Evolutionary conservation across 352 stramenopile species (phyloP).

Genomic region (Phytophthora brassicae): DNA sequence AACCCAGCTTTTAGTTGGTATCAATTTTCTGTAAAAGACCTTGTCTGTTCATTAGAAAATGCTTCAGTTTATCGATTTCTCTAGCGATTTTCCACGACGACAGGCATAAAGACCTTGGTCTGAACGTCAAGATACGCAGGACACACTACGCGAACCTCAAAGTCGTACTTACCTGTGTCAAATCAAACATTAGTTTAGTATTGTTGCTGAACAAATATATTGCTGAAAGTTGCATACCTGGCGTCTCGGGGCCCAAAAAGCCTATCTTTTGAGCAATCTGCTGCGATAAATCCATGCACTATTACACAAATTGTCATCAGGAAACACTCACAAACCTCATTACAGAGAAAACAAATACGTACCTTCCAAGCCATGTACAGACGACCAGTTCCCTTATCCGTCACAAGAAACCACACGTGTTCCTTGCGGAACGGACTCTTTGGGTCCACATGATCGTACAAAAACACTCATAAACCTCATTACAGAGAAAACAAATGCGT

Average conservation of each 20-base stretch:
- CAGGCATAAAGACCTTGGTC: constrained; percentile 31
- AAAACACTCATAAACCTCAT: too few relatives aligned
- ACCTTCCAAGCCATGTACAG: constrained; percentile 77
- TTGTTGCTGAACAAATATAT: not conserved
- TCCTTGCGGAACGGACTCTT: constrained; percentile 74
- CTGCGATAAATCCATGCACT: constrained; percentile 60
- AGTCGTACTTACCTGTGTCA: constrained; percentile 61
- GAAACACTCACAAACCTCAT: not conserved
- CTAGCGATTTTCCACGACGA: constrained; percentile 47
- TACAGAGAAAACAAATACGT: constrained; percentile 1
- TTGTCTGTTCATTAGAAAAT: constrained; percentile 12
- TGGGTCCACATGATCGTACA: constrained; percentile 73
- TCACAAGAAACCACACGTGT: constrained; percentile 32
- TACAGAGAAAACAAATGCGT: not conserved
- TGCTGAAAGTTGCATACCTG: constrained; percentile 35
- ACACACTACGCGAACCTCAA: constrained; percentile 76
- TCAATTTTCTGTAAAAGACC: too few relatives aligned
- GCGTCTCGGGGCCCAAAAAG: constrained; percentile 62
- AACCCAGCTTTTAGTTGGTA: not conserved
- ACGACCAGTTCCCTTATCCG: constrained; percentile 57
- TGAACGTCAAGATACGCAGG: constrained; percentile 65
- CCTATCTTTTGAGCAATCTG: constrained; percentile 50
- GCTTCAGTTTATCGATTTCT: not conserved
- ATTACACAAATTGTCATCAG: too few relatives aligned
- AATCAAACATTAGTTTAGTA: constrained; percentile 2